A percentile compares a stretch with the other conserved stretches of the same genome.
Evolutionary conservation across 768 basidiomycete genomes (phyloP).

Genomic region (Leucocoprinus sp.): DNA sequence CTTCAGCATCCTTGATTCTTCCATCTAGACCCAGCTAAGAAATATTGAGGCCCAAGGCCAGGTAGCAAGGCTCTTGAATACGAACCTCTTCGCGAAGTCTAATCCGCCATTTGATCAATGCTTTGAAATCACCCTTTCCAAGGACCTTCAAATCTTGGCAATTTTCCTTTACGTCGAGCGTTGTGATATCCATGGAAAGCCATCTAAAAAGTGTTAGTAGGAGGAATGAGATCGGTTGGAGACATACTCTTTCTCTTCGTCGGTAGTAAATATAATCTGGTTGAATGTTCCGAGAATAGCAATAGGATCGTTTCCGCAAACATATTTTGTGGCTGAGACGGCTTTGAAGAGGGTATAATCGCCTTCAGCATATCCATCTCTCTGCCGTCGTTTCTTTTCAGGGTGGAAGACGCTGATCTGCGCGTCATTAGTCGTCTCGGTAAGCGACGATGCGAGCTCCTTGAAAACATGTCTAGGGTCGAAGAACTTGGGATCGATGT

Average conservation of each 20-base stretch:
- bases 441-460: slow-evolving; percentile 52
- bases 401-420: slow-evolving; percentile 94
- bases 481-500: slow-evolving; percentile 96
- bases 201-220: slow-evolving; percentile 41
- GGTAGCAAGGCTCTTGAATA: not conserved
- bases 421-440: slow-evolving; percentile 56
- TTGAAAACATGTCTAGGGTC: slow-evolving; percentile 98
- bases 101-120: slow-evolving; percentile 83
- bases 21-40: slow-evolving; percentile 74
- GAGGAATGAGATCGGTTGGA: not conserved
- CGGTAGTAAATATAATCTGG: slow-evolving; percentile 66
- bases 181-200: slow-evolving; percentile 63
- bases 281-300: slow-evolving; percentile 70
- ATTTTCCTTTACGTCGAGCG: slow-evolving; percentile 72
- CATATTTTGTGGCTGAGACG: slow-evolving; percentile 60
- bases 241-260: slow-evolving; percentile 76
- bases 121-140: slow-evolving; percentile 96
- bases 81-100: slow-evolving; percentile 84
- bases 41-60: not conserved
- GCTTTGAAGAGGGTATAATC: slow-evolving; percentile 86
- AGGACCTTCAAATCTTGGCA: slow-evolving; percentile 92
- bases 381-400: slow-evolving; percentile 87
- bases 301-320: slow-evolving; percentile 66
- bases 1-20: slow-evolving; percentile 65
- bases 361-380: slow-evolving; percentile 94